A percentile compares a stretch with the other conserved stretches of the same genome.
Conservation (phyloP, 768 basidiomycete genomes). For the Lactarius evosmus region DNA sequence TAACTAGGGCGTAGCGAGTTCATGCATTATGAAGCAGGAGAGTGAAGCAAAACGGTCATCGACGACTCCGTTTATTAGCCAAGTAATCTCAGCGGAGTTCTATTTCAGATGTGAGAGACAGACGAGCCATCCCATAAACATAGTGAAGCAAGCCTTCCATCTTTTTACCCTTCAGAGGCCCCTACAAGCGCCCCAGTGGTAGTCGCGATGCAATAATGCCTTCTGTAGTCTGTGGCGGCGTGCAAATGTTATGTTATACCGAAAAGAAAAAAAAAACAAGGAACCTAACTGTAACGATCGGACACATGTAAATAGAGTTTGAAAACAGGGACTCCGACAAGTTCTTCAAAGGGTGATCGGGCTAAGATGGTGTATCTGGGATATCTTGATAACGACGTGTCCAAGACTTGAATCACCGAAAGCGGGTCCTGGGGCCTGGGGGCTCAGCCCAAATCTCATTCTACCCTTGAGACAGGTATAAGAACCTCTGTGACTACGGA, state of each 20-base stretch:
- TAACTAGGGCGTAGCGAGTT: not conserved
- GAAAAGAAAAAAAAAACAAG: conserved; percentile 10
- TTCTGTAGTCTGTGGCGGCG: not conserved
- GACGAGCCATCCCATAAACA: not conserved
- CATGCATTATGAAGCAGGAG: not conserved
- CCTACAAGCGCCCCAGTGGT: not conserved
- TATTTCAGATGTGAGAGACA: too few species aligned
- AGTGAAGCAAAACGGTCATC: not conserved
- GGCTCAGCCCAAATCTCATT: not conserved
- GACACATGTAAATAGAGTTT: conserved; percentile 9
- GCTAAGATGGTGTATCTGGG: not conserved
- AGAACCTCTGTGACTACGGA: not conserved
- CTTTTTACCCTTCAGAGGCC: not conserved
- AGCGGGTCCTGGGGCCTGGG: not conserved
- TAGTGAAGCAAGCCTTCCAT: not conserved
- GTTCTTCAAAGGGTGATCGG: conserved; percentile 1
- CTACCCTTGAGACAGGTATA: not conserved
- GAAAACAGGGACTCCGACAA: conserved; percentile 18
- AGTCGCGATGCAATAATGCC: not conserved
- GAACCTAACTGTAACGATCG: conserved; percentile 2
- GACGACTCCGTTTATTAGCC: not conserved
- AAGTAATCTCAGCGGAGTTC: not conserved
- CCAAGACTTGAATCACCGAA: not conserved
- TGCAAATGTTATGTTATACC: not conserved
- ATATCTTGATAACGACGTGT: conserved; percentile 8